Evolutionary conservation across 306 rosid genomes (phyloP).

Genomic region (Rosa multiflora): DNA sequence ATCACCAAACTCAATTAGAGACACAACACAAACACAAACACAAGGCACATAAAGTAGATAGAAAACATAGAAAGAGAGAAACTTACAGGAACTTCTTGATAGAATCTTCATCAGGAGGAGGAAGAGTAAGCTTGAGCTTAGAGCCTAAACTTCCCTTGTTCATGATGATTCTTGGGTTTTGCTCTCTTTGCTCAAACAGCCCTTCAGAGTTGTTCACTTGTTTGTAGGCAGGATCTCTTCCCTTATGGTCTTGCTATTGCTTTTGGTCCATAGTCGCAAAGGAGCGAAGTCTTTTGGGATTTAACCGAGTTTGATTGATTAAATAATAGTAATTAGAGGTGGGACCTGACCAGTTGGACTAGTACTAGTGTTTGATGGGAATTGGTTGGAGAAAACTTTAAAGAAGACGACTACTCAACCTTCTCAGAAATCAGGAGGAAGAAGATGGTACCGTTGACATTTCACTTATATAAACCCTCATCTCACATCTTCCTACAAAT

Average conservation of each 20-base stretch:
- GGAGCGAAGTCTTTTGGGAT: neutral
- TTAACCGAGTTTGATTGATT: neutral
- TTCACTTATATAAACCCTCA: no score
- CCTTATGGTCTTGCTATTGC: neutral
- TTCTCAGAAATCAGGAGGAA: neutral
- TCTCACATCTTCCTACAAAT: neutral
- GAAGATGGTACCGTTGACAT: neutral
- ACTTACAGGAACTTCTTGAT: constrained; percentile 72
- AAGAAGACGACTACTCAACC: neutral
- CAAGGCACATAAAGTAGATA: neutral
- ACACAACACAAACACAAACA: constrained; percentile 29
- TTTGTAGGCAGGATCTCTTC: neutral
- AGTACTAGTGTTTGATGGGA: neutral
- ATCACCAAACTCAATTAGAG: constrained; percentile 30
- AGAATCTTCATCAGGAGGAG: constrained; percentile 61
- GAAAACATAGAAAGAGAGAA: neutral
- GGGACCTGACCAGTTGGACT: constrained; percentile 8
- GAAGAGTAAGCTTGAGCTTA: constrained; percentile 72
- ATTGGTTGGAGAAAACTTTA: neutral
- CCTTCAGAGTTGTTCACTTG: constrained; percentile 4
- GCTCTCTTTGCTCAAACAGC: constrained; percentile 15
- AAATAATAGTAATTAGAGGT: neutral
- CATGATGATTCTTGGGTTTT: constrained; percentile 46
- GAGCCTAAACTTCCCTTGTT: constrained; percentile 59
- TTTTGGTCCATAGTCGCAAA: neutral